Base-by-base conservation (phyloP, 2,329 filamentous ascomycete species). In the Chaetomiaceae sp. region DNA sequence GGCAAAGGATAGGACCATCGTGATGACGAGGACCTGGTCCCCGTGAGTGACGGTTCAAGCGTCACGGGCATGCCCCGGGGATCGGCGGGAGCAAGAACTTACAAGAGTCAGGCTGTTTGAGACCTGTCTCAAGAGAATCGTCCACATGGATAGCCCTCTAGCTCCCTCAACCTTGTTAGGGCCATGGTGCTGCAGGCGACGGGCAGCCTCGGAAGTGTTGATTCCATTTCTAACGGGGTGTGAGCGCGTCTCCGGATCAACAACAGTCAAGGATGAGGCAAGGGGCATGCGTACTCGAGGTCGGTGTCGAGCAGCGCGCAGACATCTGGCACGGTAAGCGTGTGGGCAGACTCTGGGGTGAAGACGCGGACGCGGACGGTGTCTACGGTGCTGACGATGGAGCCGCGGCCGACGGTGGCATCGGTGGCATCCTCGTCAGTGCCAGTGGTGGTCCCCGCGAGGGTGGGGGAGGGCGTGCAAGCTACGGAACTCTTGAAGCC, bases 101-200 rank as follows among this genome's bases (percentile, higher is more conserved):
- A 60, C 61, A 53, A 86, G 76, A 59, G 86, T 89, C 71, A 89
- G 74, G 73, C 85, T 87, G 73, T 89, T 89, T 60, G 85, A 87
- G 62, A 89, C 79, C 74, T 89, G 86, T 66, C 85, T 86, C 71
- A 89, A 70, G 72, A 89, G 78, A 73, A 89, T 87, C 73, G 86
- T 81, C 81, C 84, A 87, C 70, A 85, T 65, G 70, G 85, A 88
- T 72, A 86, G 72, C 70, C 84, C 82, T 72, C 85, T 82, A 75
- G 84, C 81, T 71, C 82, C 81, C 71, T 85, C 81, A 74, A 89
- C 80, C 67, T 78, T 79, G 73, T 90, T 90, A 62, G 80, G 77
- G 61, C 86, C 86, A 78, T 87, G 75, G 66, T 77, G 75, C 68
- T 72, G 71, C 65, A 89, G 77, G 67, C 85, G 85, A 73, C 75